Conservation (phyloP, 345 rosid species). For the Schrenkiella parvula region DNA sequence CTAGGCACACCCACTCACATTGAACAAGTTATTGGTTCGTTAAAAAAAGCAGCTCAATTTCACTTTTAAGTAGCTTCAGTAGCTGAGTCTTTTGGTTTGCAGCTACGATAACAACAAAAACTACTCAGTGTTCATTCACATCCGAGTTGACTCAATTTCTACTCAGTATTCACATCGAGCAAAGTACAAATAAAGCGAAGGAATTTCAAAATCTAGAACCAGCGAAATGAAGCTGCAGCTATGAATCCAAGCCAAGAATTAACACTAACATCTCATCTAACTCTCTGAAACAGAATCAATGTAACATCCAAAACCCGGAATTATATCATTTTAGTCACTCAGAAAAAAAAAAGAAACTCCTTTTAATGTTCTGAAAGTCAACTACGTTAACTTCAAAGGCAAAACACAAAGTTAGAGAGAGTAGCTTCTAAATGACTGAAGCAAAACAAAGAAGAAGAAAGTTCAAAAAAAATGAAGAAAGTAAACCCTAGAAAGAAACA, state of each 20-base stretch:
- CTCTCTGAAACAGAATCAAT: background rate
- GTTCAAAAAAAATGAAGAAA: background rate
- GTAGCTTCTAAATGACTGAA: conserved; percentile 17
- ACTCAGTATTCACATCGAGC: background rate
- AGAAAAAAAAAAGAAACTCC: background rate
- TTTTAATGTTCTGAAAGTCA: conserved; percentile 18
- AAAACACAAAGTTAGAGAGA: conserved; percentile 2
- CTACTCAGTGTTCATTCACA: background rate
- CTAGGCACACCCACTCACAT: background rate
- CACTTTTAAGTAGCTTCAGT: background rate
- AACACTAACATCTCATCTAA: background rate
- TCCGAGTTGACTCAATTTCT: conserved; percentile 14
- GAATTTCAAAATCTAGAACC: background rate
- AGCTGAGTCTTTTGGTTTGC: background rate
- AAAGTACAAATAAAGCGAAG: background rate
- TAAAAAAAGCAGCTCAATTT: background rate
- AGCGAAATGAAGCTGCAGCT: background rate
- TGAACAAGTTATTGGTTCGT: background rate
- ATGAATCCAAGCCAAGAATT: background rate
- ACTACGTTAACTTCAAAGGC: conserved; percentile 20
- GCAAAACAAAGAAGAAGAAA: background rate
- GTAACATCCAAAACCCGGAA: conserved; percentile 12
- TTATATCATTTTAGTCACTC: background rate
- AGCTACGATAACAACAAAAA: background rate
- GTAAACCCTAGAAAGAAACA: conserved; percentile 16